phyloP scores from a whole-genome alignment of 805 yeast genomes.

The Danielia oregonensis region DNA sequence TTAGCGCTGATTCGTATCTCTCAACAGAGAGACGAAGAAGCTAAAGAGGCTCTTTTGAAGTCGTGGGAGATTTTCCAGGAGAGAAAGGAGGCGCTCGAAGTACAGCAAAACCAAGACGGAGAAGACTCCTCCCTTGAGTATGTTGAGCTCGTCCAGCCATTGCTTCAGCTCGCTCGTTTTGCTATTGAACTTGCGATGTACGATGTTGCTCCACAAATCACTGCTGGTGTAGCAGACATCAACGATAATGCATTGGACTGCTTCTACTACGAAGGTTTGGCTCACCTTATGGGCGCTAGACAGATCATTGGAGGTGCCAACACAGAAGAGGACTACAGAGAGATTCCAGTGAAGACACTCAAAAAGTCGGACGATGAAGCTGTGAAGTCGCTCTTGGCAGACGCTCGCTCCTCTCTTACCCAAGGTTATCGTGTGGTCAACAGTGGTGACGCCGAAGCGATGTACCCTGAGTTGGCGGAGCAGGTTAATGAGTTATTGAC shows the following conservation, averaged over 20 bases:
- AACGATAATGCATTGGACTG: slow-evolving; percentile 83
- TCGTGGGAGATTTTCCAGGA: slow-evolving; percentile 69
- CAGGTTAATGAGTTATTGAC: slow-evolving; percentile 50
- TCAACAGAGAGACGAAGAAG: slow-evolving; percentile 74
- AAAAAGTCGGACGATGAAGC: slow-evolving; percentile 23
- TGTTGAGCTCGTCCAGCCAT: slow-evolving; percentile 67
- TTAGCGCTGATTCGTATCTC: slow-evolving; percentile 86
- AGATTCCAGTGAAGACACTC: slow-evolving; percentile 23
- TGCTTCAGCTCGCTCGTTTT: slow-evolving; percentile 67
- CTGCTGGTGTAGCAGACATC: slow-evolving; percentile 63
- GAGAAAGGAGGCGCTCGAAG: slow-evolving; percentile 49
- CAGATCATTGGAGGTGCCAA: slow-evolving; percentile 21
- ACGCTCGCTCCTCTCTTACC: slow-evolving; percentile 42
- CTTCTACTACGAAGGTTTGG: slow-evolving; percentile 79
- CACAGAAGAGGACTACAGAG: slow-evolving; percentile 39
- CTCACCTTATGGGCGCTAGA: slow-evolving; percentile 49
- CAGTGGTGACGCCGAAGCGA: slow-evolving; percentile 36
- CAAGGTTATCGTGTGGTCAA: slow-evolving; percentile 42
- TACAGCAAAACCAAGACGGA: slow-evolving; percentile 28
- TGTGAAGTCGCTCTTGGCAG: slow-evolving; percentile 27
- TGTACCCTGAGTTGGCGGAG: slow-evolving; percentile 55
- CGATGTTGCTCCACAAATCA: slow-evolving; percentile 64
- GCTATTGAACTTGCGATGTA: slow-evolving; percentile 73
- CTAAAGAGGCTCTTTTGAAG: slow-evolving; percentile 57
- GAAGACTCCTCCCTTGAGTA: slow-evolving; percentile 45